Evolutionary conservation across 108 stramenopile species (phyloP), one percentile per base, ranked within the genome.

Genomic region (Poteriospumella lacustris): DNA sequence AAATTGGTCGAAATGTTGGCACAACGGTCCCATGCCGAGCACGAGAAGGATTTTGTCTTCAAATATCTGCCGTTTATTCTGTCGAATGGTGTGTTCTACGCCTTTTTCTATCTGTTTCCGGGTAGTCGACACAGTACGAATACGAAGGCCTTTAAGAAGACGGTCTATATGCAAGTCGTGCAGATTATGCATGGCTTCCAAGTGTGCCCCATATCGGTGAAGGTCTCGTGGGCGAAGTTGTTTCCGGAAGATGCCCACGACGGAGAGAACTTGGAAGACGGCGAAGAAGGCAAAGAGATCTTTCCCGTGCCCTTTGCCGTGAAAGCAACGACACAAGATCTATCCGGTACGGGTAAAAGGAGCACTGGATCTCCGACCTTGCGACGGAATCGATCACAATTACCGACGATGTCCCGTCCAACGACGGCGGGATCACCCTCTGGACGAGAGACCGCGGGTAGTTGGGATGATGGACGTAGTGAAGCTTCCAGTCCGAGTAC

Each of bases 41-140:
- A 60, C 29, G 47, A 39, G 72, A 80, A 78, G 41, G 88, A 88
- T 47, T 78, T 88, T 42, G 83, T 88, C 62, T 87, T 85, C 83
- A 77, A 72, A 47, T 84, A 87, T 72, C 83, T 84, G 64, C 88
- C 88, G 1, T 88, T 83, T 42, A 58, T 83, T 0, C 33, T 88
- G 19, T 80, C 84, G 28, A 84, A 87, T 43, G 83, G 82, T 39
- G 79, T 88, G 15, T 47, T 79, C 38, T 84, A 62, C 58, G 87
- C 82, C 2, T 84, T 88, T 82, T 59, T 77, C 78, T 87, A 86
- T 78, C 70, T 88, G 34, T 88, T 86, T 68, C 87, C 87, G 3
- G 87, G 87, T 28, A 83, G 84, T n/a, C 79, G 86, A 12, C 83
- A 85, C 56, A n/a, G n/a, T n/a, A 78, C 86, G 26, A 86, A 87